Evolutionary conservation across 306 rosid genomes (phyloP).

Genomic region (Prunus padus): DNA sequence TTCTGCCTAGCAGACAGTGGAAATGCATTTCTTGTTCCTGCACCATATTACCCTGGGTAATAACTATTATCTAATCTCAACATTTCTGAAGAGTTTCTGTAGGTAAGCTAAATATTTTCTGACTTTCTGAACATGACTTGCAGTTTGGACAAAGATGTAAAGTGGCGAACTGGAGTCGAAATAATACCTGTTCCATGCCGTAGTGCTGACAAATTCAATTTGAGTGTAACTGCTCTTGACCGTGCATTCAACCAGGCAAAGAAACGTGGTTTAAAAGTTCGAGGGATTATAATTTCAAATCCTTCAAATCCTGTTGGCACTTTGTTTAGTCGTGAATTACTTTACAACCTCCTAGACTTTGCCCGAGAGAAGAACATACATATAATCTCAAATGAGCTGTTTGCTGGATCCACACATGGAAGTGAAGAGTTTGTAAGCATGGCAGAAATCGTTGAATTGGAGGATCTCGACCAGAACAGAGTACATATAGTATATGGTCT

Average conservation of each 20-base stretch:
- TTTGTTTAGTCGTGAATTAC: slow-evolving; percentile 55
- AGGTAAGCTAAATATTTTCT: slow-evolving; percentile 6
- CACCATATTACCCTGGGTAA: slow-evolving; percentile 87
- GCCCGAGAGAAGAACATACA: slow-evolving; percentile 94
- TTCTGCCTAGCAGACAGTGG: slow-evolving; percentile 90
- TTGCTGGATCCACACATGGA: slow-evolving; percentile 55
- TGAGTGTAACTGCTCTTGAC: slow-evolving; percentile 62
- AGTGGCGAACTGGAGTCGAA: slow-evolving; percentile 80
- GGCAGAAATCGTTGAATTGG: slow-evolving; percentile 74
- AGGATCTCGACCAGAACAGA: slow-evolving; percentile 62
- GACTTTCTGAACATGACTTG: slow-evolving; percentile 38
- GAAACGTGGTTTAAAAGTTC: slow-evolving; percentile 76
- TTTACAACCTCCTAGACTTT: slow-evolving; percentile 70
- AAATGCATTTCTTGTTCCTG: slow-evolving; percentile 89
- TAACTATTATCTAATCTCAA: neutral
- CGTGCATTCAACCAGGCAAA: slow-evolving; percentile 82
- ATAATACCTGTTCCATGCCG: slow-evolving; percentile 81
- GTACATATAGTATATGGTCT: slow-evolving; percentile 75
- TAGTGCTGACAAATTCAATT: slow-evolving; percentile 66
- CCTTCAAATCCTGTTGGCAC: slow-evolving; percentile 81
- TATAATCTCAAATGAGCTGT: slow-evolving; percentile 71
- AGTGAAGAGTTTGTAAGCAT: slow-evolving; percentile 68
- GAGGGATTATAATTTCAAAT: slow-evolving; percentile 75
- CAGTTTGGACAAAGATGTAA: slow-evolving; percentile 71
- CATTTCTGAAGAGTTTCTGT: slow-evolving; percentile 16